A percentile compares a stretch with the other conserved stretches of the same genome.
Conservation (phyloP, 2,329 filamentous ascomycete species). For the Ophiostoma sp. region DNA sequence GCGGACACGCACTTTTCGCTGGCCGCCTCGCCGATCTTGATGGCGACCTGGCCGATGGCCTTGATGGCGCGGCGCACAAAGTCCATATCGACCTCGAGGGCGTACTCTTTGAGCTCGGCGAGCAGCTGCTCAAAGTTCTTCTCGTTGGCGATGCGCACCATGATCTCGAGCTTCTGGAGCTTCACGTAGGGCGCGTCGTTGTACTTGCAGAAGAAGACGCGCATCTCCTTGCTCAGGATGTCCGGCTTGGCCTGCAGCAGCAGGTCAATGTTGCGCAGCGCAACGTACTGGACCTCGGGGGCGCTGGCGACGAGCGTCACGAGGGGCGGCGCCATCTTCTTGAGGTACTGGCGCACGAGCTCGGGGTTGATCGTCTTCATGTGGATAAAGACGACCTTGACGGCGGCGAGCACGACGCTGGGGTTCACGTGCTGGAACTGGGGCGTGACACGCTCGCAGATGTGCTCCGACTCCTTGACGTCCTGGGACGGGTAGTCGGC, state of each 20-base stretch:
- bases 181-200: conserved; percentile 98
- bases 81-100: conserved; percentile 97
- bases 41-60: conserved; percentile 94
- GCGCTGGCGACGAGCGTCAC: conserved; percentile 93
- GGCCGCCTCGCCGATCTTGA: conserved; percentile 85
- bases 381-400: conserved; percentile 95
- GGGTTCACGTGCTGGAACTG: conserved; percentile 99
- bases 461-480: conserved; percentile 93
- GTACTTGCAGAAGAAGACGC: conserved; percentile 99
- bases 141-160: conserved; percentile 98
- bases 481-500: conserved; percentile 84
- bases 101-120: conserved; percentile 93
- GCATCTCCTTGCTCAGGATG: conserved; percentile 92
- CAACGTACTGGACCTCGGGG: conserved; percentile 96
- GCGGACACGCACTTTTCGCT: conserved; percentile 95
- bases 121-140: conserved; percentile 92
- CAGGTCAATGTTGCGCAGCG: conserved; percentile 90
- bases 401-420: conserved; percentile 91
- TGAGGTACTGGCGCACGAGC: conserved; percentile 76
- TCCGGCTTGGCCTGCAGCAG: conserved; percentile 93
- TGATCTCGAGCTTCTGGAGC: conserved; percentile 95
- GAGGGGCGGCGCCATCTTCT: conserved; percentile 97
- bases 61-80: conserved; percentile 91
- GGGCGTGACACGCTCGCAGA: conserved; percentile 90
- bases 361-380: conserved; percentile 81